These are phyloP conservation scores for Ganoderma sinense DNA, from an alignment of 1,284 basidiomycete genomes.

Conservation along the genomic window DNA sequence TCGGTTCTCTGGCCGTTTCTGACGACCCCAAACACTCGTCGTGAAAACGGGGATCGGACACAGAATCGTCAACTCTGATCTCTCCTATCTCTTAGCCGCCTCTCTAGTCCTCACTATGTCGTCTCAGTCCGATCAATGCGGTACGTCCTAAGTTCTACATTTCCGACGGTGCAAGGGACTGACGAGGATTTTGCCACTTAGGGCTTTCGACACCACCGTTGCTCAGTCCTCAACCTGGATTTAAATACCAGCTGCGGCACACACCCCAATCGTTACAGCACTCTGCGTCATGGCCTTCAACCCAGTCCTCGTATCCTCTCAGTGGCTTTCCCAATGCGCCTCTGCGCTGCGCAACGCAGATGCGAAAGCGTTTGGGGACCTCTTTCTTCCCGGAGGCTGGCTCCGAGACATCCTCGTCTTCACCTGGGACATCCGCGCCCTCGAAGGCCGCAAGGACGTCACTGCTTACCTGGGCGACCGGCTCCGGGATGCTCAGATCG, in stretches of 20 bases:
- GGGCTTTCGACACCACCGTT: neutral
- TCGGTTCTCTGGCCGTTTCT: no score
- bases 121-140: no score
- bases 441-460: slow-evolving; percentile 52
- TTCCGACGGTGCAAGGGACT: no score
- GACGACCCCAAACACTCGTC: no score
- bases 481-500: slow-evolving; percentile 34
- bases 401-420: slow-evolving; percentile 67
- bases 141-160: no score
- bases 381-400: slow-evolving; percentile 53
- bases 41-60: no score
- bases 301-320: slow-evolving; percentile 38
- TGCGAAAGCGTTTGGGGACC: slow-evolving; percentile 40
- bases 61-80: no score
- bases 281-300: slow-evolving; percentile 9
- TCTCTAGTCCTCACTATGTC: no score
- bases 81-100: no score
- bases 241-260: neutral
- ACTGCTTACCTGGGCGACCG: slow-evolving; percentile 48
- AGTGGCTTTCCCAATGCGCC: slow-evolving; percentile 56
- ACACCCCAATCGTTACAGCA: neutral
- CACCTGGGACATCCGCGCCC: slow-evolving; percentile 69
- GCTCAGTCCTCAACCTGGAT: neutral
- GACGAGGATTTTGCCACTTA: no score
- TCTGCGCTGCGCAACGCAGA: slow-evolving; percentile 43